Evolutionary conservation across 495 filamentous ascomycete species (phyloP).

Genomic region (Umbilicaria muhlenbergii): DNA sequence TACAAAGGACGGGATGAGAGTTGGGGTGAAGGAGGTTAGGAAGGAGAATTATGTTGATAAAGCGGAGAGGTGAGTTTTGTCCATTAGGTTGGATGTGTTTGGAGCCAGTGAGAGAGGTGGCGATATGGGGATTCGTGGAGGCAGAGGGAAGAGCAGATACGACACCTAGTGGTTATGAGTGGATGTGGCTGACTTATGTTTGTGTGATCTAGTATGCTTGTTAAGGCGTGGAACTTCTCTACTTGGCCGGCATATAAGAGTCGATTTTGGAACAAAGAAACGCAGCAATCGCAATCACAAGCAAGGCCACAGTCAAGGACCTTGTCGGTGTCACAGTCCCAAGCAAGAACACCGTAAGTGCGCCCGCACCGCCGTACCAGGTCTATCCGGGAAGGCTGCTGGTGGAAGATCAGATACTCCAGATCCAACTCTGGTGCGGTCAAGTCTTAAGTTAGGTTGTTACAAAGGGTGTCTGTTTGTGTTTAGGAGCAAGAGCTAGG

Average conservation of each 20-base stretch:
- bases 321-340: constrained; percentile 3
- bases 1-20: constrained; percentile 71
- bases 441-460: no score
- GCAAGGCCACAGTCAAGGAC: not conserved
- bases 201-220: constrained; percentile 33
- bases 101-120: not conserved
- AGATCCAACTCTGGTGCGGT: no score
- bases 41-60: constrained; percentile 68
- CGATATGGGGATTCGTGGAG: not conserved
- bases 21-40: constrained; percentile 59
- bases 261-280: constrained; percentile 35
- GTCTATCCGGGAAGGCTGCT: no score
- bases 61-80: constrained; percentile 48
- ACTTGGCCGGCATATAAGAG: constrained; percentile 43
- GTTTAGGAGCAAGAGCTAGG: no score
- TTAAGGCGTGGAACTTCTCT: constrained; percentile 65
- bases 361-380: no score
- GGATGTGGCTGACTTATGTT: not conserved
- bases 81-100: not conserved
- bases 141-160: not conserved
- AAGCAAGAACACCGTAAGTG: constrained; percentile 11
- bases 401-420: no score
- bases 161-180: not conserved
- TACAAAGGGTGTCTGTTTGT: no score
- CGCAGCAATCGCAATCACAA: not conserved